Base-by-base conservation (phyloP, 768 basidiomycete species). In the Tylopilus rubrobrunneus region DNA sequence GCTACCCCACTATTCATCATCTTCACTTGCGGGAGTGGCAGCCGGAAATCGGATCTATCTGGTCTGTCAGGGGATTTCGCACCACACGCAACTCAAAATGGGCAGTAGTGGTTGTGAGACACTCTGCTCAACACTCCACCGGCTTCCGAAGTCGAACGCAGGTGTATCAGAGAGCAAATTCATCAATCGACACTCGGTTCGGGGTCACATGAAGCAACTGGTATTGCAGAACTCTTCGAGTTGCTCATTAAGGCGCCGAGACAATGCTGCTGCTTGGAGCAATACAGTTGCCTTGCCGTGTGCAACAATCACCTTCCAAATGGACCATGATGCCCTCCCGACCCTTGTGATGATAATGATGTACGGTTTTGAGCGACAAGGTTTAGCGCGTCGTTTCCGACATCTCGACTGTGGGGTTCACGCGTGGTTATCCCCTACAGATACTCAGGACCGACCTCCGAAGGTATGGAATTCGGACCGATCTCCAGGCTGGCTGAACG, bases 381-480 rank as follows among this genome's bases (percentile, higher is more conserved):
- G 41, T 45, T 44, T 19, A 21, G 23, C 33, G 29, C 4, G n/a
- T 14, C 25, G 15, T 39, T 50, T 9, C 31, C 28, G 19, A 56
- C 39, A 33, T 36, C 39, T 43, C 33, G 25, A 54, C 36, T 45
- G 60, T 21, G 56, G 49, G 56, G 50, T 41, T 37, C 37, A 12
- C 29, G 42, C 46, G 45, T 53, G 51, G 39, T 11, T 17, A 15
- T 40, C 10, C 29, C 56, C 34, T 49, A 28, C 19, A 19, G 15
- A 21, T 12, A 14, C 17, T 10, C 41, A 43, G 59, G 60, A 44
- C 60, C 60, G 56, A 49, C 49, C 27, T 29, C 49, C 56, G 45
- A 49, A 25, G 21, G 27, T 29, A 27, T 21, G 39, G 39, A 41
- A 28, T 7, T 31, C 15, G 57, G 48, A 40, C 52, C 61, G 56